Percentiles rank a stretch among this genome's conserved stretches.
phyloP scores from a whole-genome alignment of 2,329 filamentous ascomycete genomes.

The Colletotrichum incanum region DNA sequence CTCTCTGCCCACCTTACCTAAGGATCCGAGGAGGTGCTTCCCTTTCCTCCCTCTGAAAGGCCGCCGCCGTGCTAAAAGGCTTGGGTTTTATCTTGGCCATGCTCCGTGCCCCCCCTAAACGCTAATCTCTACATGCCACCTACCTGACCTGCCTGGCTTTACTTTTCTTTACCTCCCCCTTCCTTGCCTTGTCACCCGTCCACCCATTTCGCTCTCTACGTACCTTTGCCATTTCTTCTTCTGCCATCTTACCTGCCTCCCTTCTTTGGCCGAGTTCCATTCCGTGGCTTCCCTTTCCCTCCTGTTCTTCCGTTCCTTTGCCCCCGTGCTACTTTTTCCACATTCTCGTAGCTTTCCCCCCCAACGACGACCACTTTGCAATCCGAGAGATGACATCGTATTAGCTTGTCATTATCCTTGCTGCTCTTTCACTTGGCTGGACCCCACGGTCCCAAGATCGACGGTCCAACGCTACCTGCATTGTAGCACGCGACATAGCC shows the following conservation, averaged over 20 bases:
- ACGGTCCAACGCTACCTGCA: constrained; percentile 26
- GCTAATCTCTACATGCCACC: constrained; percentile 31
- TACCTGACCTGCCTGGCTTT: constrained; percentile 19
- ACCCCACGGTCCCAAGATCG: constrained; percentile 22
- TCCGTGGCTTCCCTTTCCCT: constrained; percentile 14
- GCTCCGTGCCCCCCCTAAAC: constrained; percentile 22
- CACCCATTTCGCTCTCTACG: constrained; percentile 24
- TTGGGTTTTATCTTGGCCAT: constrained; percentile 19
- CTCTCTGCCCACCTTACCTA: neutral
- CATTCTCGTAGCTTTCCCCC: neutral
- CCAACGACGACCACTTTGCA: constrained; percentile 3
- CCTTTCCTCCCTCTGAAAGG: neutral
- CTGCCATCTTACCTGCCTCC: constrained; percentile 12
- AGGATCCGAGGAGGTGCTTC: constrained; percentile 1
- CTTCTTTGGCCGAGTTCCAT: constrained; percentile 8
- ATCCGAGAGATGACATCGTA: constrained; percentile 33
- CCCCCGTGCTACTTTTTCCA: neutral
- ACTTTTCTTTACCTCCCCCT: neutral
- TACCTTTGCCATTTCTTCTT: constrained; percentile 24
- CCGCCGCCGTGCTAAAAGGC: neutral
- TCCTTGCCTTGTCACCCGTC: constrained; percentile 3
- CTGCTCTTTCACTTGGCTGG: constrained; percentile 22
- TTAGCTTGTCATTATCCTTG: constrained; percentile 23
- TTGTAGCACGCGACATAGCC: constrained; percentile 32
- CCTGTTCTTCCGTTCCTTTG: constrained; percentile 28